Base-by-base conservation (phyloP, 2,329 filamentous ascomycete species). In the Pseudogymnoascus sp. region DNA sequence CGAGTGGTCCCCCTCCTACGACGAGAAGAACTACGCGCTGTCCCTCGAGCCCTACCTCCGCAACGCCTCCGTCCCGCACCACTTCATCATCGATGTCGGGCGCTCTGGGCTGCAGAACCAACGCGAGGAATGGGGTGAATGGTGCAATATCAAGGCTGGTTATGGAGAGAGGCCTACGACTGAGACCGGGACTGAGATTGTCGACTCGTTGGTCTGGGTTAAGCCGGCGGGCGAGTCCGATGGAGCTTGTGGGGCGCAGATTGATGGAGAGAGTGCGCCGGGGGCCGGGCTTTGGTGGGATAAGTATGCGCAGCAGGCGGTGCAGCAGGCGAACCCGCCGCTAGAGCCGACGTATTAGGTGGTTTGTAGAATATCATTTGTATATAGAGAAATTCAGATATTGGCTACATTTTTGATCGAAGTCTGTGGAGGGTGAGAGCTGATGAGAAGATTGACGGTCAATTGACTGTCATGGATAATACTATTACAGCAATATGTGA, bases 71-170 rank as follows among this genome's bases (percentile, higher is more conserved):
- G 72, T 79, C 14, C 78, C 78, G 1, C 68, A 76, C 3, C 71
- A 74, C 64, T 79, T 79, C 73, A 78, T 80, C 69, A 71, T 79
- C 68, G 78, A 79, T 67, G 76, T 78, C 68, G 77, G 78, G 50
- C 76, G 78, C 19, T 74, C 76, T 2, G 74, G 73, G 1, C 64
- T 72, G 1, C 73, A 74, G 4, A 76, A 74, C n/a, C 72, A 72
- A 7, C 71, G 77, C 4, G 63, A 70, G 61, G 72, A 73, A 44
- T 78, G 76, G 75, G 76, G 77, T 6, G 76, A 78, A 61, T 79
- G 77, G 77, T 79, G 77, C 69, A 79, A 79, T 63, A 73, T 78
- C 60, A 65, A 67, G n/a, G 72, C 77, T 3, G 76, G 77, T 1
- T 78, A 77, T 47, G 77, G 77, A 8, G 70, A 70, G 7, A 64